Conservation (phyloP, 73 alveolate species). For the Blepharisma stoltei region DNA sequence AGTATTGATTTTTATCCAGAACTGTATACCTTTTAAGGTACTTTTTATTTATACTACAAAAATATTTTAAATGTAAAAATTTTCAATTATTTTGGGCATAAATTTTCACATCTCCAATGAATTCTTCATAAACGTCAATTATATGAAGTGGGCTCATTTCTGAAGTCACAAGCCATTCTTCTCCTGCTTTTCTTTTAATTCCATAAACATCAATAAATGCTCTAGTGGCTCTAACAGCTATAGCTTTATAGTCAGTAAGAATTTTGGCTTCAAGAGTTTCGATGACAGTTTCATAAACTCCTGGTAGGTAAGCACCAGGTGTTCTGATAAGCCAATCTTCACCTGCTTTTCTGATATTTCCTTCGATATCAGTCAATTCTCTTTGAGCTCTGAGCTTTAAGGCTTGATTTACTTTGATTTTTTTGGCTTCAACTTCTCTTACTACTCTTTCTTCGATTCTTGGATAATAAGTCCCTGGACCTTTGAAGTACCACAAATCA, state of each 20-base stretch:
- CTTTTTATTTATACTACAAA: too few relatives aligned
- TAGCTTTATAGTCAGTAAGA: slow-evolving; percentile 54
- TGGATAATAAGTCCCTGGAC: slow-evolving; percentile 76
- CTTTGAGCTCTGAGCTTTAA: slow-evolving; percentile 49
- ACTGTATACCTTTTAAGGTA: too few relatives aligned
- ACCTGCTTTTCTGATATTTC: slow-evolving; percentile 59
- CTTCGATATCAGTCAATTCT: slow-evolving; percentile 45
- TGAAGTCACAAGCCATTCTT: slow-evolving; percentile 72
- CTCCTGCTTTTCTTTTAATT: slow-evolving; percentile 75
- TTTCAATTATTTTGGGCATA: too few relatives aligned
- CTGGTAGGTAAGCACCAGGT: slow-evolving; percentile 72
- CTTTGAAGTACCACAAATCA: slow-evolving; percentile 65
- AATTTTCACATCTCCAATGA: slow-evolving; percentile 41
- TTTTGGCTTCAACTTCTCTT: slow-evolving; percentile 34
- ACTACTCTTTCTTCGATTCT: slow-evolving; percentile 67
- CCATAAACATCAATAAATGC: slow-evolving; percentile 72
- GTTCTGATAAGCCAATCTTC: slow-evolving; percentile 75
- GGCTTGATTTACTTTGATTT: slow-evolving; percentile 54
- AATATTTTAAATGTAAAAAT: too few relatives aligned
- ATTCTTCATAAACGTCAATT: slow-evolving; percentile 66
- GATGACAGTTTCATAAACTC: slow-evolving; percentile 62
- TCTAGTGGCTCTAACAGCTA: slow-evolving; percentile 61
- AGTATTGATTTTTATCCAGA: slow-evolving; percentile 60
- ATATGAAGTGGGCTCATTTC: slow-evolving; percentile 59
- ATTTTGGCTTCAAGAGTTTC: slow-evolving; percentile 51